Conservation (phyloP, 2,329 filamentous ascomycete genomes). For the Thielaviopsis cerberus region DNA sequence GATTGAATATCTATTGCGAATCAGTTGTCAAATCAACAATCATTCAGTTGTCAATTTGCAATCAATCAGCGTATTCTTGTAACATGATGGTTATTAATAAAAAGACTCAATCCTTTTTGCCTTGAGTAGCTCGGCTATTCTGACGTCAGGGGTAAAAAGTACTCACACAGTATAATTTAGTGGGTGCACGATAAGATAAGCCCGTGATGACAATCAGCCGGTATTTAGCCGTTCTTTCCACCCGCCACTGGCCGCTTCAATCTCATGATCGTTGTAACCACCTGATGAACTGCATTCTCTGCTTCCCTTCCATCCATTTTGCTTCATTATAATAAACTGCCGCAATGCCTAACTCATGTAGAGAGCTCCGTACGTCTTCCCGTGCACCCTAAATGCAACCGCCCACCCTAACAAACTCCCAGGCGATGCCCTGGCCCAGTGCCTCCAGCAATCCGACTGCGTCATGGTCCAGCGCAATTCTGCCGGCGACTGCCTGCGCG, state of each 20-base stretch:
- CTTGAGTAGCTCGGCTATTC: background rate
- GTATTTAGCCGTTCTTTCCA: background rate
- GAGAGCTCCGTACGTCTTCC: slow-evolving; percentile 69
- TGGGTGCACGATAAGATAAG: background rate
- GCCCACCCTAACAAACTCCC: slow-evolving; percentile 9
- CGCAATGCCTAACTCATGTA: slow-evolving; percentile 84
- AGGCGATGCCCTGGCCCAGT: slow-evolving; percentile 85
- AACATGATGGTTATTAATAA: background rate
- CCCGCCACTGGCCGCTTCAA: background rate
- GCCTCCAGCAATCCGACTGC: slow-evolving; percentile 90
- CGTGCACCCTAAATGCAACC: background rate
- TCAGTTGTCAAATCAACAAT: too few species aligned
- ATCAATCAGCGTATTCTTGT: too few species aligned
- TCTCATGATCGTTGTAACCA: background rate
- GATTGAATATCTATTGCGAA: too few species aligned
- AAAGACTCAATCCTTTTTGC: background rate
- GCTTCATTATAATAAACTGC: background rate
- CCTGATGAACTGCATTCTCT: background rate
- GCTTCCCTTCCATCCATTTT: slow-evolving; percentile 6
- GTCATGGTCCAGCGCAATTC: slow-evolving; percentile 80
- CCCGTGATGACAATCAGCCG: background rate
- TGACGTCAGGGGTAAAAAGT: background rate
- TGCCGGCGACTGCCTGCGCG: slow-evolving; percentile 71
- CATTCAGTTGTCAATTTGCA: too few species aligned
- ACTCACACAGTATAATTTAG: background rate